phyloP scores from a whole-genome alignment of 2,329 filamentous ascomycete genomes.

The Exophiala oligosperma region DNA sequence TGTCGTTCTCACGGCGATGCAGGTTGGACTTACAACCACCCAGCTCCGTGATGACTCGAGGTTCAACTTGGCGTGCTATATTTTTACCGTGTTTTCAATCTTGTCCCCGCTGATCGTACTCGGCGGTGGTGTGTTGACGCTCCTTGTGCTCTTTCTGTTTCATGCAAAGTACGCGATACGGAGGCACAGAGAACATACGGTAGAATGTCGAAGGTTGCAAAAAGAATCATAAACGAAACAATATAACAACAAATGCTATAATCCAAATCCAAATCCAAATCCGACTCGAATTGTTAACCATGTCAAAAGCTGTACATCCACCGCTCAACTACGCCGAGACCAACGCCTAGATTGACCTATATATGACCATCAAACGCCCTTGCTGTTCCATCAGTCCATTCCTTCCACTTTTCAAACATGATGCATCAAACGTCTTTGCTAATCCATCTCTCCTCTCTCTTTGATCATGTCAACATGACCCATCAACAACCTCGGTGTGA shows the following conservation, averaged over 20 bases:
- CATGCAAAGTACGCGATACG: not conserved
- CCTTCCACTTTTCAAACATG: too few species aligned
- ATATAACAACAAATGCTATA: too few species aligned
- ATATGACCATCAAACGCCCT: not conserved
- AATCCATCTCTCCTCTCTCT: too few species aligned
- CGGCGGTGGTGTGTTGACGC: not conserved
- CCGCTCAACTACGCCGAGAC: too few species aligned
- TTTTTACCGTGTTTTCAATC: conserved; percentile 52
- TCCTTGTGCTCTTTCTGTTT: not conserved
- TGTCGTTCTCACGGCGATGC: conserved; percentile 35
- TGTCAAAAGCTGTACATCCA: too few species aligned
- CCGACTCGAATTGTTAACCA: too few species aligned
- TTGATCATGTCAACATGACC: too few species aligned
- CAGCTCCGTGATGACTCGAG: conserved; percentile 30
- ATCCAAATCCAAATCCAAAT: too few species aligned
- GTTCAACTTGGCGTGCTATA: conserved; percentile 48
- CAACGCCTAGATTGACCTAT: too few species aligned
- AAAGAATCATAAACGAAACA: not conserved
- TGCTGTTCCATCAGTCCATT: not conserved
- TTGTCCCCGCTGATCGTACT: conserved; percentile 21
- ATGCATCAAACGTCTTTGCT: too few species aligned
- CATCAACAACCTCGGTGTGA: too few species aligned
- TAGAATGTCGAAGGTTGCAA: not conserved
- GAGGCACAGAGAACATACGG: not conserved
- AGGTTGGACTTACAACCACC: conserved; percentile 34